Conservation (phyloP, 1,284 basidiomycete genomes). For the Ganoderma leucocontextum region DNA sequence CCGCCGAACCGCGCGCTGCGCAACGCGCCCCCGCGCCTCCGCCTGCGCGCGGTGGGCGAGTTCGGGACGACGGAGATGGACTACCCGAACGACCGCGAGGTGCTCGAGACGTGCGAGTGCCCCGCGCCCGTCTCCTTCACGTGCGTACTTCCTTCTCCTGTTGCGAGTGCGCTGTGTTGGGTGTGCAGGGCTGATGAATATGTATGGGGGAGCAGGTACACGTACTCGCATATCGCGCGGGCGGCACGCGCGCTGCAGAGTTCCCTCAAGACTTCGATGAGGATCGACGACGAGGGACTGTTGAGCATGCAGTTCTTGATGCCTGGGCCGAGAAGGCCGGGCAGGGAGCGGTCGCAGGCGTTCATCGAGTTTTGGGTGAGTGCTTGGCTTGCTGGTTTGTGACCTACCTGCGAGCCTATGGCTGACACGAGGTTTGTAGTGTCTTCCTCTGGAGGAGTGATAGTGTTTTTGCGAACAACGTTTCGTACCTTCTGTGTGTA, state of each 20-base stretch:
- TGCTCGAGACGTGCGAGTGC: slow-evolving; percentile 90
- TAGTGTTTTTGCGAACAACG: neutral
- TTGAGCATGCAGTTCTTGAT: slow-evolving; percentile 90
- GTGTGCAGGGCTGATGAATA: neutral
- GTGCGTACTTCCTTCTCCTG: slow-evolving; percentile 49
- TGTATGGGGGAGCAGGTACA: slow-evolving; percentile 64
- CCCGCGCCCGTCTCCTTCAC: slow-evolving; percentile 72
- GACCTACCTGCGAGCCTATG: slow-evolving; percentile 3
- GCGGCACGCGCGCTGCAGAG: slow-evolving; percentile 78
- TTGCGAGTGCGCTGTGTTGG: neutral
- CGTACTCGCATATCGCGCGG: slow-evolving; percentile 75
- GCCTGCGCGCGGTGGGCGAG: slow-evolving; percentile 80
- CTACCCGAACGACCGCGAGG: slow-evolving; percentile 90
- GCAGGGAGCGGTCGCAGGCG: slow-evolving; percentile 57
- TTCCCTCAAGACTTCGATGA: slow-evolving; percentile 86
- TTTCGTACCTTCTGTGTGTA: slow-evolving; percentile 2
- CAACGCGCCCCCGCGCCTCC: slow-evolving; percentile 65
- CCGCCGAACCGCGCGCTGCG: slow-evolving; percentile 37
- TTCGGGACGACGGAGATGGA: slow-evolving; percentile 94
- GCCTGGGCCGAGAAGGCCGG: slow-evolving; percentile 63
- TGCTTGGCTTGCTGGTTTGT: neutral
- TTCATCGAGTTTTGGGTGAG: slow-evolving; percentile 88
- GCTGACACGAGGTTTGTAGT: slow-evolving; percentile 44
- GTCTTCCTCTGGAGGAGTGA: slow-evolving; percentile 59
- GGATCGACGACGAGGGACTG: slow-evolving; percentile 83